phyloP scores from a whole-genome alignment of 371 early-diverging fungal genomes.

The Mycotypha africana region DNA sequence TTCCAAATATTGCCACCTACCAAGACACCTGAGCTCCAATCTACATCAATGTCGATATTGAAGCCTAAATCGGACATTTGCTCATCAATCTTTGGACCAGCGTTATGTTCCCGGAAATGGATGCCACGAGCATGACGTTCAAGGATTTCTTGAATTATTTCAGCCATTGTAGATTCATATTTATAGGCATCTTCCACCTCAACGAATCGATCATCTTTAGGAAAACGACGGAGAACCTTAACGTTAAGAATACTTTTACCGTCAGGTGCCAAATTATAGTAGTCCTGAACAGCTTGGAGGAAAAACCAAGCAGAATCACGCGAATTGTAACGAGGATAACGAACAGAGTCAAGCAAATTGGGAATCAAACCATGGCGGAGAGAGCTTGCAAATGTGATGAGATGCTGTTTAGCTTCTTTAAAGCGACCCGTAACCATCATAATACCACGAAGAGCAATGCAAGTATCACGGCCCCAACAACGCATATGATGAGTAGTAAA shows the following conservation, averaged over 20 bases:
- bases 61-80: slow-evolving; percentile 93
- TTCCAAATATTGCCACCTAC: slow-evolving; percentile 89
- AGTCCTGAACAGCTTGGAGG: slow-evolving; percentile 84
- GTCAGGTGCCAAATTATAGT: slow-evolving; percentile 71
- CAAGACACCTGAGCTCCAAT: slow-evolving; percentile 77
- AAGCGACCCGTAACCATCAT: slow-evolving; percentile 79
- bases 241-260: slow-evolving; percentile 69
- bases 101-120: slow-evolving; percentile 92
- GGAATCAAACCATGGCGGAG: slow-evolving; percentile 93
- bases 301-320: slow-evolving; percentile 97
- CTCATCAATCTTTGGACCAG: slow-evolving; percentile 81
- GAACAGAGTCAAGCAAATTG: slow-evolving; percentile 85
- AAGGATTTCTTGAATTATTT: slow-evolving; percentile 89
- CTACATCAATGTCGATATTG: slow-evolving; percentile 66
- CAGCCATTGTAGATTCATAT: slow-evolving; percentile 61
- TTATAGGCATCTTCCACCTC: slow-evolving; percentile 64
- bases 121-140: slow-evolving; percentile 91
- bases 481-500: slow-evolving; percentile 92
- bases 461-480: slow-evolving; percentile 97
- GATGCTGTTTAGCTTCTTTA: slow-evolving; percentile 75
- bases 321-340: slow-evolving; percentile 90
- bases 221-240: slow-evolving; percentile 81
- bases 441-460: slow-evolving; percentile 86
- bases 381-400: slow-evolving; percentile 87
- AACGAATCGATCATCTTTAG: slow-evolving; percentile 67